Percentiles rank a stretch among this genome's conserved stretches.
Evolutionary conservation across 176 grass and related monocot species (phyloP).

Genomic region (Carex kokanica): DNA sequence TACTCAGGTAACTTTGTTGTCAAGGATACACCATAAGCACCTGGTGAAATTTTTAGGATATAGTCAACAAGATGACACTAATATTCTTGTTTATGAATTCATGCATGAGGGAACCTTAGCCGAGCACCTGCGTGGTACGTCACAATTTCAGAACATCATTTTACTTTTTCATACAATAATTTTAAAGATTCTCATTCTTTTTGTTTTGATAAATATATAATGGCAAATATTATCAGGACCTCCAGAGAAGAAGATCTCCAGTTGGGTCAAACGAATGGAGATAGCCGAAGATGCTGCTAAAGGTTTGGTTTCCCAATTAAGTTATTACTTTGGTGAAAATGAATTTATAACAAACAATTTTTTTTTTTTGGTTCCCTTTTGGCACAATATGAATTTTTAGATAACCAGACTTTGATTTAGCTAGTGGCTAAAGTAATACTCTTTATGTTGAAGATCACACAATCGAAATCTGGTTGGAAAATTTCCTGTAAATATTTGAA

Average conservation of each 20-base stretch:
- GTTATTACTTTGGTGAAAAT: background rate
- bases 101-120: constrained; percentile 87
- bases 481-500: too few species aligned
- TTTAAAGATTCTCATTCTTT: background rate
- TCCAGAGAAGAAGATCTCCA: constrained; percentile 52
- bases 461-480: too few species aligned
- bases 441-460: too few species aligned
- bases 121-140: constrained; percentile 78
- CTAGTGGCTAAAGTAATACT: too few species aligned
- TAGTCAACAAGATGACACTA: constrained; percentile 83
- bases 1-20: constrained; percentile 79
- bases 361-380: too few species aligned
- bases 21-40: constrained; percentile 85
- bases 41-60: constrained; percentile 89
- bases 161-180: background rate
- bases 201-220: background rate
- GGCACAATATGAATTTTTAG: too few species aligned
- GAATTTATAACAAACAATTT: too few species aligned
- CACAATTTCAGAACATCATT: background rate
- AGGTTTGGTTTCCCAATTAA: constrained; percentile 25
- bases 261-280: constrained; percentile 84
- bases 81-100: constrained; percentile 96
- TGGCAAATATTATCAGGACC: constrained; percentile 39
- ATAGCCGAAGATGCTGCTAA: constrained; percentile 94
- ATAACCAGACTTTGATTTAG: too few species aligned